Conservation (phyloP, 768 basidiomycete species). For the Mycena alexandri region DNA sequence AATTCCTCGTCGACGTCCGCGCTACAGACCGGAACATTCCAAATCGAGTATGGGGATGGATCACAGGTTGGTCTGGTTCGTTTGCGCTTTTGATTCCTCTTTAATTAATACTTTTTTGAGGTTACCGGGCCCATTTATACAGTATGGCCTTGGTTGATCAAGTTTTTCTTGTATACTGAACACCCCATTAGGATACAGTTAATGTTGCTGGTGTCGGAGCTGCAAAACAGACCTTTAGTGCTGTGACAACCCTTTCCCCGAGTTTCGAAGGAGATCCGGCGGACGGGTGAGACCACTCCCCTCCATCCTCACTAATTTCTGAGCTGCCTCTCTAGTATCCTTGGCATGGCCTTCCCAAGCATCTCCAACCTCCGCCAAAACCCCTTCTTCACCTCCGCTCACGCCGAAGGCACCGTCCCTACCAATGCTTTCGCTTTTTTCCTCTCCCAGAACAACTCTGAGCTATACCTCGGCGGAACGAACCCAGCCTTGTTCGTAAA, state of each 20-base stretch:
- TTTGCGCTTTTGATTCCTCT: neutral
- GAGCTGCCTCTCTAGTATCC: constrained; percentile 38
- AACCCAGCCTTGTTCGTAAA: constrained; percentile 56
- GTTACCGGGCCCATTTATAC: constrained; percentile 54
- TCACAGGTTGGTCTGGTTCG: constrained; percentile 3
- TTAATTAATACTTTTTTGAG: constrained; percentile 21
- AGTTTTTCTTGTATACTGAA: neutral
- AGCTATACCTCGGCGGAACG: constrained; percentile 66
- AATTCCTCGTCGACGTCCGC: constrained; percentile 46
- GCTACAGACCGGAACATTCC: constrained; percentile 47
- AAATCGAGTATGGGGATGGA: constrained; percentile 62
- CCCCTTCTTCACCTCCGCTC: constrained; percentile 58
- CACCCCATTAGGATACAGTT: constrained; percentile 23
- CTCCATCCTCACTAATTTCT: constrained; percentile 4
- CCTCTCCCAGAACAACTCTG: constrained; percentile 55
- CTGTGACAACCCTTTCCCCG: constrained; percentile 48
- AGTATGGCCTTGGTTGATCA: constrained; percentile 39
- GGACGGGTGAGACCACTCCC: constrained; percentile 36
- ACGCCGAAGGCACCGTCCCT: constrained; percentile 46
- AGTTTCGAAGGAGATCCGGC: constrained; percentile 39
- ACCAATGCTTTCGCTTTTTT: constrained; percentile 59
- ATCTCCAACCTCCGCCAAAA: constrained; percentile 47
- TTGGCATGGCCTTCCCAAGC: constrained; percentile 53
- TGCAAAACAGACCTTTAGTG: constrained; percentile 45
- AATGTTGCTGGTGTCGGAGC: constrained; percentile 31